These are phyloP conservation scores for Dendrothele bispora DNA, from an alignment of 768 basidiomycete genomes.

Conservation along the genomic window DNA sequence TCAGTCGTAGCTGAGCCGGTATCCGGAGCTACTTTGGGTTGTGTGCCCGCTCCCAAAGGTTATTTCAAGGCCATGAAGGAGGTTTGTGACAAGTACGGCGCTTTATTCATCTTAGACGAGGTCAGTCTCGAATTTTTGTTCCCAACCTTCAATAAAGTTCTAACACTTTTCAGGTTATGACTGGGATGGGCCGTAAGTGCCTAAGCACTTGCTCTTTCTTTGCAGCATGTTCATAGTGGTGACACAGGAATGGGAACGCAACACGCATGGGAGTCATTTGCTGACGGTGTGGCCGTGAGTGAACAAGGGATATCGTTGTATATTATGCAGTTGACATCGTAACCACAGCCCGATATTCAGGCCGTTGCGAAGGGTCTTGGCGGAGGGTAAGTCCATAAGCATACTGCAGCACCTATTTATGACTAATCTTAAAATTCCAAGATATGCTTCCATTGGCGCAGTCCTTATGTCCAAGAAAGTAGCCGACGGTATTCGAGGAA, in stretches of 20 bases:
- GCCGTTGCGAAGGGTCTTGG: conserved; percentile 89
- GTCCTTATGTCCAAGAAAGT: conserved; percentile 74
- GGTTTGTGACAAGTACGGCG: conserved; percentile 75
- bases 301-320: too few species aligned
- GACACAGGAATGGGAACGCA: conserved; percentile 90
- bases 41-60: conserved; percentile 73
- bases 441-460: conserved; percentile 82
- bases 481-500: conserved; percentile 63
- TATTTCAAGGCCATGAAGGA: conserved; percentile 86
- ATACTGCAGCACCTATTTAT: too few species aligned
- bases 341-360: conserved; percentile 85
- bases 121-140: conserved; percentile 31
- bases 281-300: conserved; percentile 62
- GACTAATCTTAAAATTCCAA: too few species aligned
- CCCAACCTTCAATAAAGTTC: background rate
- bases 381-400: conserved; percentile 60
- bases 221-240: too few species aligned
- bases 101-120: conserved; percentile 85
- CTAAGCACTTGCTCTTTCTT: too few species aligned
- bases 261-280: conserved; percentile 87
- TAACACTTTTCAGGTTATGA: conserved; percentile 57
- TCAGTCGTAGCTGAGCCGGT: conserved; percentile 85
- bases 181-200: conserved; percentile 86
- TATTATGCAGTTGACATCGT: too few species aligned
- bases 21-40: conserved; percentile 83